Percentiles rank a stretch among this genome's conserved stretches.
Conservation (phyloP, 805 yeast species). For the Saturnispora zaruensis region DNA sequence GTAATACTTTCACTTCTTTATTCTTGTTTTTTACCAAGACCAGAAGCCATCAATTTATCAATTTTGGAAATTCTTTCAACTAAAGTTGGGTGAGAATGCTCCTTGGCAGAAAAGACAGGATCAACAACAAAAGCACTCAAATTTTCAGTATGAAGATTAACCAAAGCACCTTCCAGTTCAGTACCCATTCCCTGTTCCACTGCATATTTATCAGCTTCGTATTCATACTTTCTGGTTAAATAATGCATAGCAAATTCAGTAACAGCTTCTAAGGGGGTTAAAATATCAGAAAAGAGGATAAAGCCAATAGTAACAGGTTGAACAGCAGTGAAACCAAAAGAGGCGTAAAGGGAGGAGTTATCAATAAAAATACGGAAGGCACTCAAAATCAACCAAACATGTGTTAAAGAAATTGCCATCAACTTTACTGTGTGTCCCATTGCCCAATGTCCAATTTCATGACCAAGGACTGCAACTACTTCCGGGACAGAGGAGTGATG, state of each 20-base stretch:
- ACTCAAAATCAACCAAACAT: constrained; percentile 56
- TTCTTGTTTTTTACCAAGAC: constrained; percentile 1
- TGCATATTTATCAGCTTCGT: constrained; percentile 88
- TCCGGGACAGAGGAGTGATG: constrained; percentile 68
- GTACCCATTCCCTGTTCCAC: constrained; percentile 61
- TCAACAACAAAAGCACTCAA: constrained; percentile 84
- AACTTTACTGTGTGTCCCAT: constrained; percentile 77
- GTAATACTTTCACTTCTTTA: neutral
- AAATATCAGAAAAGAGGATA: constrained; percentile 65
- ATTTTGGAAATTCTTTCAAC: constrained; percentile 82
- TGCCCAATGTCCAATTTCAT: constrained; percentile 98
- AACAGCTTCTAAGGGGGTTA: constrained; percentile 67
- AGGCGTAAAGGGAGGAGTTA: constrained; percentile 65
- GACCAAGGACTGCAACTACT: constrained; percentile 93
- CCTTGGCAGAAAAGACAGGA: constrained; percentile 80
- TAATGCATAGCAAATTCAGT: constrained; percentile 59
- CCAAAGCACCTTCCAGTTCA: constrained; percentile 62
- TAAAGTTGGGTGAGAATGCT: constrained; percentile 84
- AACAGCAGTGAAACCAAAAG: constrained; percentile 64
- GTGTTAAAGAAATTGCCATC: constrained; percentile 55
- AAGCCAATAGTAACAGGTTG: constrained; percentile 79
- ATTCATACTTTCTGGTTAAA: constrained; percentile 80
- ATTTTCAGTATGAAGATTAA: constrained; percentile 71
- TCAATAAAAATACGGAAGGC: constrained; percentile 73
- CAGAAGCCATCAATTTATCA: constrained; percentile 28